Evolutionary conservation across 169 alveolate species (phyloP), one percentile per base, ranked within the genome.

Genomic region (Cryptosporidium tyzzeri): DNA sequence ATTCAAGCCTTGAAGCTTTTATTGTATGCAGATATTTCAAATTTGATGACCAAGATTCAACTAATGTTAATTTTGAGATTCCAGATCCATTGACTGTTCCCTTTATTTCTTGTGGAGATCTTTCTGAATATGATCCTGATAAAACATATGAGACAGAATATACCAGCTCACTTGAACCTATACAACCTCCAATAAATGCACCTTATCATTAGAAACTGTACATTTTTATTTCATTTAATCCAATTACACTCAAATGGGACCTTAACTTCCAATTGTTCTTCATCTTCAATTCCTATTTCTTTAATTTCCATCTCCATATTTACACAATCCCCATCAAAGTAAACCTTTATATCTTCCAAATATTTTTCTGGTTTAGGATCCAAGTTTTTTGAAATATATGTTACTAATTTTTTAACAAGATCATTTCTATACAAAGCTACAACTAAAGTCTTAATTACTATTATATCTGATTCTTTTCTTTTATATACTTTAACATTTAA

Each of bases 1-100:
- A 94, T 84, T 91, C 96, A 74, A 95, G 97, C 84, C 85, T 95
- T 37, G 98, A 96, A 69, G 94, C 97, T 85, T 96, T 96, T 73
- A 93, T 96, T 45, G 97, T 96, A 10, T 92, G 70, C 85, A 89
- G 89, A 3, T 37, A 31, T 39, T 80, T 80, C 26, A 65, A 37
- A 35, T 65, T 65, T 65, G 71, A 37, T 31, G 71, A 65, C 14
- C 50, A 31, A n/a, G 37, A 9, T 26, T 31, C 48, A 7, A 5
- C 71, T 14, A 39, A 65, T 21, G 10, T 5, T 35, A 33, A 61
- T 45, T 18, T 39, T 2, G 58, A 55, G 26, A 74, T 74, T 7
- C 68, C 75, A 26, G 75, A 80, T 80, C 89, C 89, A 45, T 35
- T 80, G 8, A 31, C 80, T 7, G 75, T 80, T 29, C 89, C 89